Conservation (phyloP, 805 yeast genomes). For the Starmerella bombicola region DNA sequence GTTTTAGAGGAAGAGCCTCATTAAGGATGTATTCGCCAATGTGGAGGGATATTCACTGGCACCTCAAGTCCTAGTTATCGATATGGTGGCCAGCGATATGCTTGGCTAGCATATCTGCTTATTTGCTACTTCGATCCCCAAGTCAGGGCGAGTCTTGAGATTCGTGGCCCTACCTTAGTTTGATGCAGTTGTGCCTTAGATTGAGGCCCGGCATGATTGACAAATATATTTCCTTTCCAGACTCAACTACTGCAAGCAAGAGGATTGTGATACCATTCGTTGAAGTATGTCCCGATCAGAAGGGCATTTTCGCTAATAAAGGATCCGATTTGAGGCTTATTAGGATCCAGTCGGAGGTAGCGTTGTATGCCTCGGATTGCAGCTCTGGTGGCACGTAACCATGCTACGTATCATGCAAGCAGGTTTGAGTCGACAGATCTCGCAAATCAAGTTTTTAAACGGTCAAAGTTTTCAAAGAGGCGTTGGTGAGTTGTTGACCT, state of each 20-base stretch:
- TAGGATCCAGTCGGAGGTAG: conserved; percentile 59
- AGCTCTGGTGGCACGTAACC: conserved; percentile 46
- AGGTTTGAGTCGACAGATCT: conserved; percentile 41
- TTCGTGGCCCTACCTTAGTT: no score
- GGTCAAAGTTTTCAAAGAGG: conserved; percentile 32
- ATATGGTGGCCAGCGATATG: conserved; percentile 80
- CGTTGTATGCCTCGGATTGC: conserved; percentile 68
- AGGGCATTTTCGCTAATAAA: no score
- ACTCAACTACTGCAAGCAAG: no score
- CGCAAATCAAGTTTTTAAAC: conserved; percentile 41
- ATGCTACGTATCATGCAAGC: conserved; percentile 48
- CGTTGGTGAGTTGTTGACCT: conserved; percentile 34
- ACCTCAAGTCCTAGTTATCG: conserved; percentile 91
- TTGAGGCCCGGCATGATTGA: no score
- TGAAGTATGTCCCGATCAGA: no score
- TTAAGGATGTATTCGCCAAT: conserved; percentile 85
- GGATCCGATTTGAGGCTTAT: no score
- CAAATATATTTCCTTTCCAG: no score
- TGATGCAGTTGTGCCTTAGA: no score
- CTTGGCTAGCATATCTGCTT: conserved; percentile 57
- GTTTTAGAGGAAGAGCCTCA: conserved; percentile 65
- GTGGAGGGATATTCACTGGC: no score
- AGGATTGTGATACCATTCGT: no score
- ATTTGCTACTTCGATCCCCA: conserved; percentile 79
- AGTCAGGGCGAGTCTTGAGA: conserved; percentile 77